Base-by-base conservation (phyloP, 345 rosid genomes). In the Schrenkiella parvula region DNA sequence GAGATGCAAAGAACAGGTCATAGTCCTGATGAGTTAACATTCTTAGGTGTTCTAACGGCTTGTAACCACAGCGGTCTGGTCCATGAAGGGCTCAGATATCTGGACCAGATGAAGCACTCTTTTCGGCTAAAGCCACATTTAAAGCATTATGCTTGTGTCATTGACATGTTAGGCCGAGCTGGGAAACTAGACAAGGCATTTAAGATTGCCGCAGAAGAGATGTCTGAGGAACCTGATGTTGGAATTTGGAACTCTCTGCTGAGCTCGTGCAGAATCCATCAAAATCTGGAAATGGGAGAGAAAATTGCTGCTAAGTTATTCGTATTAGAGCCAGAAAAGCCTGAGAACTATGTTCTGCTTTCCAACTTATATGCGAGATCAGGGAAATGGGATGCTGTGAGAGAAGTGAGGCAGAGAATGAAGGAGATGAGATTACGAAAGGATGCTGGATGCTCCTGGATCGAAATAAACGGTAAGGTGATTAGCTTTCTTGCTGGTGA, bases 381-480 rank as follows among this genome's bases (percentile, higher is more conserved):
- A 11, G 82, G 75, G 41, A 84, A 72, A 68, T 89, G 88, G 92
- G 81, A 86, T 43, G 84, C 78, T 4, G 96, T 84, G 65, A 81
- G 85, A 51, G 75, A 72, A 55, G 81, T 85, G 62, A 76, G 91
- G 51, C 80, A 78, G 73, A 78, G 55, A 67, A 91, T 91, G 80
- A 85, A 78, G 67, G 81, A 82, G 67, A 75, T 43, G 63, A 82
- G 88, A 63, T 71, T 87, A 48, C 72, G 62, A 28, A 91, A 89
- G 67, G 90, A 84, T 50, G 83, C 79, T 8, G 97, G 91, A 39
- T 71, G 90, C 63, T 89, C 91, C 57, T 89, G 91, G 93, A 83
- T 86, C 35, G 92, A 91, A 78, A 69, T 88, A 19, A 73, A 78
- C 25, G 86, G 86, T 19, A 83, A 75, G 66, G 80, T 88, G 57